Evolutionary conservation across 257 asterid species (phyloP), one percentile per base, ranked within the genome.

Genomic region (Nicotiana otophora): DNA sequence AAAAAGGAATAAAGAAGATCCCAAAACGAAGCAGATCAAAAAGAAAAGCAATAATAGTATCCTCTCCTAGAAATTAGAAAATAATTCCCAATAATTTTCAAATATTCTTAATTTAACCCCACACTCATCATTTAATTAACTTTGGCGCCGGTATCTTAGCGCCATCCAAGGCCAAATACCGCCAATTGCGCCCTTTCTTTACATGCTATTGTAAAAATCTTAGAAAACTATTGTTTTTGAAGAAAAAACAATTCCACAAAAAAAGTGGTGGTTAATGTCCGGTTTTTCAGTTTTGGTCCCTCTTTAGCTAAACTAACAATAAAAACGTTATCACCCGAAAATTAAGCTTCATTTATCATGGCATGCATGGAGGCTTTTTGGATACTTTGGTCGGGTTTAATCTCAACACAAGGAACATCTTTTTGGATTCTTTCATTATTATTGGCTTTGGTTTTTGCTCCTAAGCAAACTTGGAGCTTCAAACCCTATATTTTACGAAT

Each of bases 101-200:
- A 11, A 30, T 46, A 55, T 80, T 34, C 17, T 19, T 9, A 20
- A 39, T 57, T 16, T 33, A 70, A 72, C 28, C 46, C 54, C 53
- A 30, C 69, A 12, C 61, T 76, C 55, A 61, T 83, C 12, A 26
- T 84, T 78, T 62, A 67, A 83, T 72, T 77, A 82, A 76, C 10
- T 77, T 85, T 82, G 86, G 89, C 88, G 89, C 89, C 90, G 91
- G 53, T 85, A 65, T 61, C 83, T 48, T 86, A 28, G 90, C 90
- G 93, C 84, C 81, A 90, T 90, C 85, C 76, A 74, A 76, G 89
- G 86, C 75, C 34, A 84, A 57, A 36, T 46, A 72, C 83, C 92
- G 89, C 67, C 83, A 84, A 70, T 88, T 83, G 85, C 88, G 88
- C 88, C 80, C 55, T 78, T 58, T 66, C 72, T 53, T 23, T 10